Base-by-base conservation (phyloP, 164 flowering plant species). In the Aristolochia californica region DNA sequence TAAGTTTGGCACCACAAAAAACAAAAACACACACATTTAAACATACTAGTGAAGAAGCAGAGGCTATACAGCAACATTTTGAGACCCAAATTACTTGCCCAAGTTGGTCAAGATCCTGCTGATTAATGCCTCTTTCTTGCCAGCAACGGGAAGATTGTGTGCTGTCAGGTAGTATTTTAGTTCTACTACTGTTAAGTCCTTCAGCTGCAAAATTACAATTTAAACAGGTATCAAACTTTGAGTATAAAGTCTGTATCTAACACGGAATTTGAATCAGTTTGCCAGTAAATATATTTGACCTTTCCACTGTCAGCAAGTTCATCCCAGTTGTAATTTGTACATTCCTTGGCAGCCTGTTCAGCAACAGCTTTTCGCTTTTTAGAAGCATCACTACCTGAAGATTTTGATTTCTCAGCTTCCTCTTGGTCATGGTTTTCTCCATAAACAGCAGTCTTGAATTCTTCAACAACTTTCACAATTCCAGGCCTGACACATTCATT, bases 281-380 rank as follows among this genome's bases (percentile, higher is more conserved):
- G 40, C 40, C 7, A 34, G 26, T 5, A 3, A 34, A 23, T 25
- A 26, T 20, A 25, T 47, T 44, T 72, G 40, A 93, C 97, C 96
- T 84, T 80, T 66, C 97, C 97, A 55, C 43, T 76, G 43, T 84
- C 87, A 21, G 91, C 97, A 68, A 94, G 93, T 21, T 81, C 86
- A 30, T 66, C 66, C 97, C 97, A 94, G 60, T 89, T 76, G 63
- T 80, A 87, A 22, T 80, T 70, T 54, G 78, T 74, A 44, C 58
- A 68, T 65, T 66, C 80, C 65, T 69, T 74, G 3, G 60, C 76
- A n/a, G 88, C 91, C 64, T 66, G 65, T 45, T 81, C 97, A 43
- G 81, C 70, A 43, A 52, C 30, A 27, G 81, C 88, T 77, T 90
- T 94, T 43, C 97, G 70, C 64, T 90, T 94, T 62, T 61, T 85